Conservation (phyloP, 2,329 filamentous ascomycete species). For the Clonostachys rosea region DNA sequence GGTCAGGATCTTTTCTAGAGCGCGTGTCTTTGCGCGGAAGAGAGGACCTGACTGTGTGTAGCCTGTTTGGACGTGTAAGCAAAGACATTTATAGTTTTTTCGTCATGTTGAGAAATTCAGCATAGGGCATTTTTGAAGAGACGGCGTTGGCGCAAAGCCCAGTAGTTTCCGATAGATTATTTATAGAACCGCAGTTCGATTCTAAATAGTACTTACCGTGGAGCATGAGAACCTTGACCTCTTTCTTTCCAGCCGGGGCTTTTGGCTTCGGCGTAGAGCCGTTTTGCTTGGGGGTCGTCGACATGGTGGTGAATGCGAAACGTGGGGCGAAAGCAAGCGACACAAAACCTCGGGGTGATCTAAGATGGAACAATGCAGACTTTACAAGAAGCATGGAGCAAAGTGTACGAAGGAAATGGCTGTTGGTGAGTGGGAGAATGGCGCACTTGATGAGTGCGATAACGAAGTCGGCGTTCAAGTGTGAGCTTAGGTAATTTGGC, state of each 20-base stretch:
- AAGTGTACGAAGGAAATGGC: too few species aligned
- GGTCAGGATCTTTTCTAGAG: constrained; percentile 72
- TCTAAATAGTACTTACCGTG: constrained; percentile 46
- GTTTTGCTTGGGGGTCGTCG: constrained; percentile 11
- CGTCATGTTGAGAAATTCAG: not conserved
- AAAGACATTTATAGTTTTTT: not conserved
- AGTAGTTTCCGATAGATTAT: not conserved
- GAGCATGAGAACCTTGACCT: constrained; percentile 70
- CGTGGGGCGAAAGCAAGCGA: not conserved
- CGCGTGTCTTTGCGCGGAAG: constrained; percentile 86
- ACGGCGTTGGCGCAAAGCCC: not conserved
- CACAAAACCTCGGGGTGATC: not conserved
- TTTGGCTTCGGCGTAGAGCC: constrained; percentile 17
- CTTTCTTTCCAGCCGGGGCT: constrained; percentile 4
- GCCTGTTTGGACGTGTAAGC: constrained; percentile 37
- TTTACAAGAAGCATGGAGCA: not conserved
- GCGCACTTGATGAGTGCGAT: too few species aligned
- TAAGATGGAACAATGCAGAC: not conserved
- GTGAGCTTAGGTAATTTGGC: too few species aligned
- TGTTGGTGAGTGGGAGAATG: too few species aligned
- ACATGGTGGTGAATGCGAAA: constrained; percentile 9
- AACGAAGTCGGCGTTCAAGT: too few species aligned
- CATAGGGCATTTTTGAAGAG: not conserved
- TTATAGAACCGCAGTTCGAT: not conserved
- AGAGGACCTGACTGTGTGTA: constrained; percentile 86